Conservation (phyloP, 495 filamentous ascomycete species). For the Aspergillus biplanus region DNA sequence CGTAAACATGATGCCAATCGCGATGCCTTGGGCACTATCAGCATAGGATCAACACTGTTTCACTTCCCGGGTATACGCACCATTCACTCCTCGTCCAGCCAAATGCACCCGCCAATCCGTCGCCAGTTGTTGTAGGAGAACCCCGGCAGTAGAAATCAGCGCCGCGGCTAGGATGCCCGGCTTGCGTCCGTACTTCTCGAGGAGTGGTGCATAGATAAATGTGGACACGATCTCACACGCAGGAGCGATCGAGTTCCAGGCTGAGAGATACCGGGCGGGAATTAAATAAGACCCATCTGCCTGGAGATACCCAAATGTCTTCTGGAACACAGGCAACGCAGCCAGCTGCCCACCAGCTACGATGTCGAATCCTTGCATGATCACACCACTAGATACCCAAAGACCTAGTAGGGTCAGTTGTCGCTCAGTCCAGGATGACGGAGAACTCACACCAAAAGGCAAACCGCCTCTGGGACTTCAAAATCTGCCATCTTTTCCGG, state of each 20-base stretch:
- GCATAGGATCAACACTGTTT: too few species aligned
- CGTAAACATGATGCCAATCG: conserved; percentile 23
- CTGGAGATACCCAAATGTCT: conserved; percentile 22
- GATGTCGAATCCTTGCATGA: conserved; percentile 31
- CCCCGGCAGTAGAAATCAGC: conserved; percentile 21
- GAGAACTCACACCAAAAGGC: not conserved
- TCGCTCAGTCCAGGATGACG: not conserved
- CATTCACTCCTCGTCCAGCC: conserved; percentile 28
- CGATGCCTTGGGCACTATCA: conserved; percentile 1
- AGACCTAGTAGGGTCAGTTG: conserved; percentile 6
- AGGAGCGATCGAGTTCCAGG: conserved; percentile 20
- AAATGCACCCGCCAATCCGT: conserved; percentile 26
- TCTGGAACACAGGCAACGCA: conserved; percentile 25
- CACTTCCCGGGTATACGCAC: conserved; percentile 1
- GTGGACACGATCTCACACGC: conserved; percentile 26
- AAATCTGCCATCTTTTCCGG: not conserved
- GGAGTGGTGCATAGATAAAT: conserved; percentile 22
- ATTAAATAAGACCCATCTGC: conserved; percentile 21
- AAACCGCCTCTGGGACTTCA: not conserved
- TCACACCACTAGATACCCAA: conserved; percentile 28
- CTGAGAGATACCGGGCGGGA: conserved; percentile 27
- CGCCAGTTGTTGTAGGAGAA: conserved; percentile 29
- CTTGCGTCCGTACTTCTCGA: conserved; percentile 30
- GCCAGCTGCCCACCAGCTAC: conserved; percentile 29
- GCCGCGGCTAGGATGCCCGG: conserved; percentile 26